phyloP scores from a whole-genome alignment of 2,329 filamentous ascomycete species.

The Aureobasidium mangrovei region DNA sequence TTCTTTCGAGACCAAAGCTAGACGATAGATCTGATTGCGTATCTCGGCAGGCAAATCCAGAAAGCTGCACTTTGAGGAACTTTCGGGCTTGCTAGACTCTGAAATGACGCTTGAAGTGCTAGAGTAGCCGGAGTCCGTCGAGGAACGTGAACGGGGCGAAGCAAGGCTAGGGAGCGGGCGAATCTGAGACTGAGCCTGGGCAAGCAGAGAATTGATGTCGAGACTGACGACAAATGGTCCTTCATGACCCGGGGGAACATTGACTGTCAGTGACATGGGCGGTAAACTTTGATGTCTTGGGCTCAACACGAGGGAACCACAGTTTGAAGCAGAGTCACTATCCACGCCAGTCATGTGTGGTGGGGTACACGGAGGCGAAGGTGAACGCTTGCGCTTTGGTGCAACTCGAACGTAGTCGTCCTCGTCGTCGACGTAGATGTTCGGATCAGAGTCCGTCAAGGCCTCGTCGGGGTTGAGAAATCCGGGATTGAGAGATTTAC shows the following conservation, averaged over 20 bases:
- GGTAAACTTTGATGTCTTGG: constrained; percentile 7
- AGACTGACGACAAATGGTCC: constrained; percentile 38
- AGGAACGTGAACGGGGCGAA: not conserved
- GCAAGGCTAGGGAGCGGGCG: not conserved
- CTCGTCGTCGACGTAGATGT: constrained; percentile 27
- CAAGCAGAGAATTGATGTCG: constrained; percentile 21
- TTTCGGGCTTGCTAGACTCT: constrained; percentile 2
- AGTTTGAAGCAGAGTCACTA: constrained; percentile 23
- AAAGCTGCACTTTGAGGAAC: constrained; percentile 21
- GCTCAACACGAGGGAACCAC: constrained; percentile 19
- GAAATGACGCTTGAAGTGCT: constrained; percentile 9
- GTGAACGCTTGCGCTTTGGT: constrained; percentile 25
- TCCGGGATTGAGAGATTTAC: no score
- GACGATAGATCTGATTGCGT: constrained; percentile 40
- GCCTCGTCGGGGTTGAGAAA: constrained; percentile 24
- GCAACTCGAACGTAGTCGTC: constrained; percentile 19
- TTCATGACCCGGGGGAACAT: constrained; percentile 36
- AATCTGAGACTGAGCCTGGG: not conserved
- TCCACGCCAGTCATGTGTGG: constrained; percentile 26
- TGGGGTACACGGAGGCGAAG: constrained; percentile 21
- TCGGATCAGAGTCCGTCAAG: constrained; percentile 28
- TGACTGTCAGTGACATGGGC: constrained; percentile 36
- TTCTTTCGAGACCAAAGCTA: constrained; percentile 31
- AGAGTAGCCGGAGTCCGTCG: constrained; percentile 7
- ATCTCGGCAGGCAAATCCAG: constrained; percentile 35